phyloP scores from a whole-genome alignment of 352 stramenopile species.

The Globisporangium megalacanthum region DNA sequence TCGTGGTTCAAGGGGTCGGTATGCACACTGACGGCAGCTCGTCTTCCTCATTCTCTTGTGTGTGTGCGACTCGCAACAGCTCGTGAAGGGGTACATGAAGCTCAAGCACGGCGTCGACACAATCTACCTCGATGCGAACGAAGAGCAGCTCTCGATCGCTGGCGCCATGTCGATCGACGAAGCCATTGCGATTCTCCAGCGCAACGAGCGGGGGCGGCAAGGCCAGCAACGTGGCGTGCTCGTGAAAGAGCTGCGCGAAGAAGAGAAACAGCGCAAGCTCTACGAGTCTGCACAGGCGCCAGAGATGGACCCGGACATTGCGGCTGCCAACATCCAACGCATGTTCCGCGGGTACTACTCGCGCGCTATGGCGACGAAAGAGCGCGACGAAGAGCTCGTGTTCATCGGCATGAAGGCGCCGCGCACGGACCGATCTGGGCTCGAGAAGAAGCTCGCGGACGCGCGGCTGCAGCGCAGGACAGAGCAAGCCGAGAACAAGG shows the following conservation, averaged over 20 bases:
- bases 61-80: conserved; percentile 4
- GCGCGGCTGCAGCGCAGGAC: conserved; percentile 81
- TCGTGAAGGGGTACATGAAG: conserved; percentile 89
- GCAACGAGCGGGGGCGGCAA: conserved; percentile 88
- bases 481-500: conserved; percentile 89
- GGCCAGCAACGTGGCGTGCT: conserved; percentile 80
- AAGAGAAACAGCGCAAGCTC: conserved; percentile 76
- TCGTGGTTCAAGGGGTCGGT: no score
- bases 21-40: neutral
- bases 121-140: conserved; percentile 43
- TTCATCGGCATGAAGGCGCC: conserved; percentile 93
- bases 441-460: conserved; percentile 76
- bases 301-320: conserved; percentile 90
- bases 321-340: conserved; percentile 87
- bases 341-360: conserved; percentile 85
- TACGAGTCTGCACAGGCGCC: conserved; percentile 64
- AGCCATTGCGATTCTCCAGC: conserved; percentile 86
- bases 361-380: conserved; percentile 48
- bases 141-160: conserved; percentile 29
- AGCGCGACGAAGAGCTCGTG: conserved; percentile 81
- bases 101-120: conserved; percentile 81
- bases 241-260: conserved; percentile 76
- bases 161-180: conserved; percentile 49
- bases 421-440: conserved; percentile 36
- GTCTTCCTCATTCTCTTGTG: no score